Percentiles rank a stretch among this genome's conserved stretches.
Evolutionary conservation across 305 asterid species (phyloP).

Genomic region (Fraxinus paxiana): DNA sequence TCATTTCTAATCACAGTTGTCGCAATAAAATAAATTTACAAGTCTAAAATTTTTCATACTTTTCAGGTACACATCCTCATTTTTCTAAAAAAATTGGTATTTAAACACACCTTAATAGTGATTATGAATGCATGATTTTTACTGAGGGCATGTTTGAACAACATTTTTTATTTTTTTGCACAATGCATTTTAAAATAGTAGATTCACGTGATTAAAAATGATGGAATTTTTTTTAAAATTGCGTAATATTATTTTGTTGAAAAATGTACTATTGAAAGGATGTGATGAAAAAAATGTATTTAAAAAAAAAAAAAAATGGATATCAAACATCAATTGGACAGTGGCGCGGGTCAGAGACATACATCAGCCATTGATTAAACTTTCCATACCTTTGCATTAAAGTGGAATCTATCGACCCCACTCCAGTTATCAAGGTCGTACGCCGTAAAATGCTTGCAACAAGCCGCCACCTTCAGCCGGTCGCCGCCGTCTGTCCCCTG

Average conservation of each 20-base stretch:
- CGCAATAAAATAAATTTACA: too few relatives aligned
- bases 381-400: slow-evolving; percentile 60
- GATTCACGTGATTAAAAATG: too few relatives aligned
- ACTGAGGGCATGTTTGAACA: neutral
- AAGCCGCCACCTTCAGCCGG: slow-evolving; percentile 79
- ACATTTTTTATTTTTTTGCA: neutral
- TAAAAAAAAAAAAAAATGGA: too few relatives aligned
- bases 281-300: too few relatives aligned
- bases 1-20: neutral
- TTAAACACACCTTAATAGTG: neutral
- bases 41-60: too few relatives aligned
- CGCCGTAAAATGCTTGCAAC: slow-evolving; percentile 90
- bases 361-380: neutral
- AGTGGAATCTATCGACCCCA: slow-evolving; percentile 75
- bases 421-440: slow-evolving; percentile 87
- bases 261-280: too few relatives aligned
- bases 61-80: too few relatives aligned
- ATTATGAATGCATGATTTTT: neutral
- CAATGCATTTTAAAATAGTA: too few relatives aligned
- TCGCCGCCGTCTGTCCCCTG: slow-evolving; percentile 60
- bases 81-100: neutral
- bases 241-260: too few relatives aligned
- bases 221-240: too few relatives aligned
- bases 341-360: neutral
- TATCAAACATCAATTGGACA: neutral